These are phyloP conservation scores for Saccharomycopsis microspora DNA, from an alignment of 805 yeast species.

Conservation along the genomic window DNA sequence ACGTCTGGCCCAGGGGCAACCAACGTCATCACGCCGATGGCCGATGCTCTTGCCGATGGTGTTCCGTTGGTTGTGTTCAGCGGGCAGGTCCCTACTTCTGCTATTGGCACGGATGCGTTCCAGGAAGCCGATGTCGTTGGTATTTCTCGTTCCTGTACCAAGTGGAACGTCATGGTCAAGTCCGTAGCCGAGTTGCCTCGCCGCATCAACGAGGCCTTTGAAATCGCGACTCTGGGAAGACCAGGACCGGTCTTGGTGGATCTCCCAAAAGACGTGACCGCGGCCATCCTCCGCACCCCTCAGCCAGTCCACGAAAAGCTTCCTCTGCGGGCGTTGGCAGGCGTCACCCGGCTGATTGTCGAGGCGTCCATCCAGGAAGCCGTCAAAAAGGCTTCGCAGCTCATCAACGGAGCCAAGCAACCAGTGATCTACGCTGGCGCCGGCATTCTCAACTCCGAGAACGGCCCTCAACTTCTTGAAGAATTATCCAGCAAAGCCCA, in stretches of 20 bases:
- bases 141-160: constrained; percentile 93
- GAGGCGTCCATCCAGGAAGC: constrained; percentile 67
- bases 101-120: constrained; percentile 97
- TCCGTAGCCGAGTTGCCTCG: constrained; percentile 88
- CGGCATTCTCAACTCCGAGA: constrained; percentile 70
- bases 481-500: constrained; percentile 83
- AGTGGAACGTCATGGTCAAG: constrained; percentile 99
- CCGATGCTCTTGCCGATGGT: constrained; percentile 96
- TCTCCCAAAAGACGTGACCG: constrained; percentile 96
- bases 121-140: constrained; percentile 99
- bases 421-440: constrained; percentile 90
- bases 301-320: constrained; percentile 74
- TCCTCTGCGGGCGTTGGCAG: constrained; percentile 58
- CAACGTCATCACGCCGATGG: constrained; percentile 96
- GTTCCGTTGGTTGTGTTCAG: constrained; percentile 93
- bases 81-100: constrained; percentile 93
- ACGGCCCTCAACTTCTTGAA: constrained; percentile 69
- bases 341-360: constrained; percentile 57
- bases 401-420: constrained; percentile 72
- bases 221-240: constrained; percentile 90
- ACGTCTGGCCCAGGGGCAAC: constrained; percentile 99
- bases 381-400: constrained; percentile 62
- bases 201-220: constrained; percentile 95
- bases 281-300: constrained; percentile 74
- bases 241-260: constrained; percentile 99